phyloP scores from a whole-genome alignment of 2,329 filamentous ascomycete species.

The Pseudopyrenochaeta lycopersici region DNA sequence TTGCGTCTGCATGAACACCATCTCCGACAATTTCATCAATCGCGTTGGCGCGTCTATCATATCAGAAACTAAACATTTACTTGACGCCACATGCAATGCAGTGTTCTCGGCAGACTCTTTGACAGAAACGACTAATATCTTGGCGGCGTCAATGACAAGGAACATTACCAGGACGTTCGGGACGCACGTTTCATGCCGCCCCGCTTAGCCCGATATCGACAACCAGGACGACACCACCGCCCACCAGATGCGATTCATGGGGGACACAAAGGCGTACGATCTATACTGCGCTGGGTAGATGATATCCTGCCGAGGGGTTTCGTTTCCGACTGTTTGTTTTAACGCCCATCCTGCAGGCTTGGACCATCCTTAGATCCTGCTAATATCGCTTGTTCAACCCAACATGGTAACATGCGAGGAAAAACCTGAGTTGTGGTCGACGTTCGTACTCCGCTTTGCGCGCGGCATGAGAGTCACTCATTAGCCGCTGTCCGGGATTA shows the following conservation, averaged over 20 bases:
- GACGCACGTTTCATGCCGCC: slow-evolving; percentile 31
- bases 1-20: slow-evolving; percentile 10
- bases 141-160: slow-evolving; percentile 24
- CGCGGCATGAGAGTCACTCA: slow-evolving; percentile 26
- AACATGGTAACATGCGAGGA: slow-evolving; percentile 22
- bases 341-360: slow-evolving; percentile 24
- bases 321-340: slow-evolving; percentile 15
- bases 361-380: slow-evolving; percentile 24
- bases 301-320: slow-evolving; percentile 11
- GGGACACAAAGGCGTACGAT: slow-evolving; percentile 8
- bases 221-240: slow-evolving; percentile 13
- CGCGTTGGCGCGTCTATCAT: slow-evolving; percentile 1
- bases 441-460: slow-evolving; percentile 20
- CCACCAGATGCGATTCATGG: slow-evolving; percentile 7
- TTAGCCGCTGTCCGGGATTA: slow-evolving; percentile 13
- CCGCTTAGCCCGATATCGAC: slow-evolving; percentile 13
- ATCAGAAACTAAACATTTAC: slow-evolving; percentile 16
- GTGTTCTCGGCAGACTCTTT: slow-evolving; percentile 16
- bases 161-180: slow-evolving; percentile 21
- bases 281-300: slow-evolving; percentile 6
- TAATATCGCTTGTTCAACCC: slow-evolving; percentile 34
- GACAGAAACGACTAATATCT: slow-evolving; percentile 32
- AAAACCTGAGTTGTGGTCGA: slow-evolving; percentile 7
- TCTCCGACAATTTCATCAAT: neutral
- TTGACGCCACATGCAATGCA: slow-evolving; percentile 21